Evolutionary conservation across 441 rosid species (phyloP), one percentile per base, ranked within the genome.

Genomic region (Arabidopsis hybrid): DNA sequence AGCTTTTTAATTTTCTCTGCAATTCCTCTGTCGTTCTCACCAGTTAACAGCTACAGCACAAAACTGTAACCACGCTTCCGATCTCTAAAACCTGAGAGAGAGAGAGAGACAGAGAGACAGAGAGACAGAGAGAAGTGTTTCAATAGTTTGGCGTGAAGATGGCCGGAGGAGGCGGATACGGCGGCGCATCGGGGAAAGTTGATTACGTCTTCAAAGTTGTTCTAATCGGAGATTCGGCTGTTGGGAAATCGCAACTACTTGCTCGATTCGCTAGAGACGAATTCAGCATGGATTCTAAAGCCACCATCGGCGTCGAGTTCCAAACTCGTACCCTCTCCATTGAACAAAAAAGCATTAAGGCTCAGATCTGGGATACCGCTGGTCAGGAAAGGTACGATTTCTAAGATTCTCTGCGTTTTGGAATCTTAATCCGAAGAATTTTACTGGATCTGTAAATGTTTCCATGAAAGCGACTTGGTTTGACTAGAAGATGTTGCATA

Each of bases 191-290:
- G 73, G 87, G 86, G 62, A 93, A 87, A 85, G 87, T 91, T 5
- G 98, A 93, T 71, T 93, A 91, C 75, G 98, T 93, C 1, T 91
- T 93, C 87, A 89, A 89, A 60, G 87, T 89, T n/a, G 93, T 89
- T 42, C 64, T 89, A 58, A 89, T 89, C 71, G 93, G 93, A 10
- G 91, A 89, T 81, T 88, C 93, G 0, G 88, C 93, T 1, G 93
- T 88, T 0, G 93, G 93, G 0, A 88, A 88, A 80, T 88, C 93
- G 12, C 93, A 88, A 74, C 65, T 86, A 53, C 89, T 89, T 8
- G 87, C 91, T 21, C 82, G 91, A 63, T 87, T 79, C 75, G 91
- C 93, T 3, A 78, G 92, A 58, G 85, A 85, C 56, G 90, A 88
- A 65, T 88, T 88, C 67, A 88, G 87, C 56, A 71, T 88, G 52